Conservation (phyloP, 352 stramenopile genomes). For the Globisporangium orthogonon region DNA sequence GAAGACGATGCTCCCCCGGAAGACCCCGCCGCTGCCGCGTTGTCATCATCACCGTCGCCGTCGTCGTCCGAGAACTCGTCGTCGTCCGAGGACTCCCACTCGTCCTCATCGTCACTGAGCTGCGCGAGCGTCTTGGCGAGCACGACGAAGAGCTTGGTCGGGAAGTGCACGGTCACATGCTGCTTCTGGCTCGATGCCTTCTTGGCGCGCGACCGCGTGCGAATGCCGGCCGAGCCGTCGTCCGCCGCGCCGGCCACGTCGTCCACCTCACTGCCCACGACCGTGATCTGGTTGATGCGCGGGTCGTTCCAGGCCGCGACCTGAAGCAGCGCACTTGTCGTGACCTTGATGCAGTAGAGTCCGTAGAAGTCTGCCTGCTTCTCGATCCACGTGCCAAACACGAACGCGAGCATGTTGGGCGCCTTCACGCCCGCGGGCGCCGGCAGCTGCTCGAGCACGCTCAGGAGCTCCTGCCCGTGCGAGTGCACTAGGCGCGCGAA, state of each 20-base stretch:
- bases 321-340: slow-evolving; percentile 66
- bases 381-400: slow-evolving; percentile 78
- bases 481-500: slow-evolving; percentile 77
- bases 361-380: slow-evolving; percentile 83
- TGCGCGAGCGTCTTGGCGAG: slow-evolving; percentile 66
- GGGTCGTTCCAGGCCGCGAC: slow-evolving; percentile 71
- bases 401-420: slow-evolving; percentile 69
- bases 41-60: slow-evolving; percentile 23
- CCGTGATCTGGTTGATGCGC: slow-evolving; percentile 55
- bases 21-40: slow-evolving; percentile 1
- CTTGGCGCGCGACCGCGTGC: slow-evolving; percentile 54
- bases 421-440: slow-evolving; percentile 16
- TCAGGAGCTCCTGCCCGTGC: slow-evolving; percentile 57
- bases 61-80: slow-evolving; percentile 60
- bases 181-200: slow-evolving; percentile 26
- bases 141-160: slow-evolving; percentile 71
- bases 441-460: slow-evolving; percentile 64
- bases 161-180: slow-evolving; percentile 63
- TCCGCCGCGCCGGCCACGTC: slow-evolving; percentile 5
- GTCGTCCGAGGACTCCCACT: slow-evolving; percentile 68
- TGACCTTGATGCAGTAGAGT: slow-evolving; percentile 82
- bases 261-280: slow-evolving; percentile 45
- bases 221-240: slow-evolving; percentile 17
- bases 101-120: slow-evolving; percentile 69
- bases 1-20: slow-evolving; percentile 10